Evolutionary conservation across 108 stramenopile genomes (phyloP).

Genomic region (Pseudonitzschia delicatissima): DNA sequence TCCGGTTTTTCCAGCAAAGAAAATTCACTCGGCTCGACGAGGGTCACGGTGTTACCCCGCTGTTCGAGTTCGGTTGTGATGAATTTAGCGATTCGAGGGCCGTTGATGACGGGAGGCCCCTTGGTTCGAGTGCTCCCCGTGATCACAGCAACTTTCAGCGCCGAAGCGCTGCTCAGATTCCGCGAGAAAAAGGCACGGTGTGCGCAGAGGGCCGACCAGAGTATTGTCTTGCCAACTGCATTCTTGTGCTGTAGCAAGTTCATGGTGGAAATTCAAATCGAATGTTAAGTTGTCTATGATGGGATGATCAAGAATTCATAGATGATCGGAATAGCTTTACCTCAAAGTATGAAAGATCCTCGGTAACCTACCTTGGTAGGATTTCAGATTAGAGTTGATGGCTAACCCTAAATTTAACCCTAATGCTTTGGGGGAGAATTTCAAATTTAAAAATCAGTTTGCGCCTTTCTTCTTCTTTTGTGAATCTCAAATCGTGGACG

Average conservation of each 20-base stretch:
- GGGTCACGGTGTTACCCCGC: slow-evolving; percentile 43
- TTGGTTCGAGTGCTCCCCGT: slow-evolving; percentile 55
- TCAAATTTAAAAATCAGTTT: too few species aligned
- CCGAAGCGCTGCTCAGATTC: background rate
- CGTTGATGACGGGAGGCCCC: slow-evolving; percentile 63
- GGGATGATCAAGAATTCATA: too few species aligned
- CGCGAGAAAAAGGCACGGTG: background rate
- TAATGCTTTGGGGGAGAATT: too few species aligned
- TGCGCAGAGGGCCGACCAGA: slow-evolving; percentile 1
- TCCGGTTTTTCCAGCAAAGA: slow-evolving; percentile 64
- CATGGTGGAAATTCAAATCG: background rate
- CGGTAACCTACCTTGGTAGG: too few species aligned
- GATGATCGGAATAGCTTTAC: too few species aligned
- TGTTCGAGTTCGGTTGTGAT: slow-evolving; percentile 35
- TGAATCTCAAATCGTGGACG: too few species aligned
- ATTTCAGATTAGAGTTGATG: too few species aligned
- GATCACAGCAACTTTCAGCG: slow-evolving; percentile 50
- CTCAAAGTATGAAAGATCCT: too few species aligned
- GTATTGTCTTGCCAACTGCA: background rate
- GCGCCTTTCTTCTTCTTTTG: too few species aligned
- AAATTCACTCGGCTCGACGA: slow-evolving; percentile 45
- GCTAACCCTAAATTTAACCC: too few species aligned
- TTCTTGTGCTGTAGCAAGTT: background rate
- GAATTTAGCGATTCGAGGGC: slow-evolving; percentile 50
- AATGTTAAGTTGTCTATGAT: too few species aligned